Percentiles rank a stretch among this genome's conserved stretches.
These are phyloP conservation scores for Epicoccum nigrum DNA, from an alignment of 2,329 filamentous ascomycete species.

Conservation along the genomic window DNA sequence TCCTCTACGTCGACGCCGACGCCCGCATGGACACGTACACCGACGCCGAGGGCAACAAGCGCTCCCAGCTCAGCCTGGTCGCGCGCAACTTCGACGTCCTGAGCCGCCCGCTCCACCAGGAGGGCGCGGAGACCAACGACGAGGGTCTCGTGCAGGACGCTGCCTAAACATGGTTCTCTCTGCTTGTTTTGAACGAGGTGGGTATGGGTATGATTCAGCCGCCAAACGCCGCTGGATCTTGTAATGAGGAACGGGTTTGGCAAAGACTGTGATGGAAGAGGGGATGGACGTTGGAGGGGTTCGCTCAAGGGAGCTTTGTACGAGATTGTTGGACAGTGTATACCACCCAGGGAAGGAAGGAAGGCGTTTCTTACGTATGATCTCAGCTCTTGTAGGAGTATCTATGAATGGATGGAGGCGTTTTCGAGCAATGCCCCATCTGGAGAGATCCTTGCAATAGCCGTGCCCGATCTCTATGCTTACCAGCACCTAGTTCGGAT, in stretches of 20 bases:
- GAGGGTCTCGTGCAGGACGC: conserved; percentile 44
- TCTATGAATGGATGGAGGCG: conserved; percentile 9
- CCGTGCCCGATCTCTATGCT: background rate
- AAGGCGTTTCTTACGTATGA: conserved; percentile 35
- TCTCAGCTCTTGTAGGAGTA: conserved; percentile 36
- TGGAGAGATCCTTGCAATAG: no score
- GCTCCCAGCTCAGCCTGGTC: conserved; percentile 69
- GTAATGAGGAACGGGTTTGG: conserved; percentile 1
- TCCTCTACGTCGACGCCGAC: conserved; percentile 85
- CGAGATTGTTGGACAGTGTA: conserved; percentile 1
- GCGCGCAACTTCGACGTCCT: conserved; percentile 61
- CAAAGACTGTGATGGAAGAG: no score
- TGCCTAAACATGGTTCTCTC: conserved; percentile 14
- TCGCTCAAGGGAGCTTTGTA: background rate
- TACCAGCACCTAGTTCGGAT: no score
- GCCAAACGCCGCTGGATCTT: conserved; percentile 13
- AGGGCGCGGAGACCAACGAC: conserved; percentile 32
- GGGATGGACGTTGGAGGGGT: no score
- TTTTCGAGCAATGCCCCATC: background rate
- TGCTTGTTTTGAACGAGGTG: background rate
- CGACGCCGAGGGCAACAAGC: conserved; percentile 71
- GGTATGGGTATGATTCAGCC: background rate
- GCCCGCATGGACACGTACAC: conserved; percentile 68
- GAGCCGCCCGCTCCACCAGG: conserved; percentile 32
- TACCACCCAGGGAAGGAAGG: conserved; percentile 11